Evolutionary conservation across 306 rosid genomes (phyloP).

Genomic region (Acacia crassicarpa): DNA sequence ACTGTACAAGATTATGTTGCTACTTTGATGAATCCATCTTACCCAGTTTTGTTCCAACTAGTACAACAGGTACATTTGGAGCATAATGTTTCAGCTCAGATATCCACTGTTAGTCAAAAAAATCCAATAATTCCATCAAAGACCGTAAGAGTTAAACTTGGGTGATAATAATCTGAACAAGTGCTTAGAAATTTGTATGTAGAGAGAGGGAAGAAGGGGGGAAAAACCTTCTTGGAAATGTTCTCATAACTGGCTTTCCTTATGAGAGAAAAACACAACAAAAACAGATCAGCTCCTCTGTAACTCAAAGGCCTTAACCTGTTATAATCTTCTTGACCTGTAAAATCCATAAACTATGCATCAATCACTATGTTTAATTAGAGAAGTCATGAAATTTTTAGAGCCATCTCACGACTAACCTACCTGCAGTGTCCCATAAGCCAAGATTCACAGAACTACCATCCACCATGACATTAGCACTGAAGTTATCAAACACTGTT

Average conservation of each 20-base stretch:
- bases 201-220: background rate
- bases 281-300: slow-evolving; percentile 95
- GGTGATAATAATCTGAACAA: slow-evolving; percentile 1
- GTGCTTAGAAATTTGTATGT: background rate
- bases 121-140: slow-evolving; percentile 21
- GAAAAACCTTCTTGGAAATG: slow-evolving; percentile 75
- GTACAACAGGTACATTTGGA: slow-evolving; percentile 71
- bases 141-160: background rate
- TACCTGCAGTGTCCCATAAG: slow-evolving; percentile 84
- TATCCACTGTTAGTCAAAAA: slow-evolving; percentile 58
- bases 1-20: background rate
- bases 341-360: slow-evolving; percentile 14
- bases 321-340: slow-evolving; percentile 96
- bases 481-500: slow-evolving; percentile 72
- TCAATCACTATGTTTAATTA: background rate
- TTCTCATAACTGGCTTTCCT: slow-evolving; percentile 95
- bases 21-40: slow-evolving; percentile 28
- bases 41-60: slow-evolving; percentile 83
- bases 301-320: slow-evolving; percentile 96
- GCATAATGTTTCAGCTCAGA: slow-evolving; percentile 78
- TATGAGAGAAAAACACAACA: slow-evolving; percentile 83
- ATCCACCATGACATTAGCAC: slow-evolving; percentile 68
- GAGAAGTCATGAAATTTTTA: background rate
- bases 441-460: slow-evolving; percentile 70
- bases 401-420: background rate